Base-by-base conservation (phyloP, 768 basidiomycete species). In the Pulveroboletus ravenelii region DNA sequence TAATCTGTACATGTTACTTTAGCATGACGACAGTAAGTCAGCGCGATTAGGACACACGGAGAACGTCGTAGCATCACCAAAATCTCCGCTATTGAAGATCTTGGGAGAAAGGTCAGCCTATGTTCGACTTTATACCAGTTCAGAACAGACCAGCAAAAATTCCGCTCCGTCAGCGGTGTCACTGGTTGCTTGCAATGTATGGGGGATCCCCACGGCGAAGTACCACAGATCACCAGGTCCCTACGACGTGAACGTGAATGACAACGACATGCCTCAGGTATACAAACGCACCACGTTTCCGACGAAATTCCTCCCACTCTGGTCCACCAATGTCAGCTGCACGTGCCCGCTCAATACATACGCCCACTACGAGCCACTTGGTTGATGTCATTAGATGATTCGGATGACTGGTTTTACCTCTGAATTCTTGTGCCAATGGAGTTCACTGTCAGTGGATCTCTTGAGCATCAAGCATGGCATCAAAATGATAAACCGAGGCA, bases 151-250 rank as follows among this genome's bases (percentile, higher is more conserved):
- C 38, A 82, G 71, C n/a, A 83, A 64, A 57, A 79, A 79, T 80
- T 18, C 78, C 0, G 74, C 68, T 6, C 78, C 77, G 5, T 71
- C 69, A 38, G 68, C 59, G 12, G 63, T 62, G 7, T 68, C 69
- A 23, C 5, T 23, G 20, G 72, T 79, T 7, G 77, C 78, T 61
- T 79, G 78, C 14, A 80, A 15, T 3, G 74, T 64, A 57, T 81
- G 80, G 0, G 80, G 81, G 41, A 71, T 68, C 2, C 79, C 79
- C 17, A 79, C 62, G 0, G 79, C 78, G 58, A 80, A 80, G 54
- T 76, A 81, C 79, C 79, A 81, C 1, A 82, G 50, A 53, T 81
- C 80, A 42, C 70, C 71, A 23, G 62, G 52, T 7, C 64, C 51
- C 70, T 71, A 18, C 25, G 36, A 61, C 55, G 17, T 58, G 59